Percentiles rank a stretch among this genome's conserved stretches.
Conservation (phyloP, 805 yeast genomes). For the Ogataea zsoltii region DNA sequence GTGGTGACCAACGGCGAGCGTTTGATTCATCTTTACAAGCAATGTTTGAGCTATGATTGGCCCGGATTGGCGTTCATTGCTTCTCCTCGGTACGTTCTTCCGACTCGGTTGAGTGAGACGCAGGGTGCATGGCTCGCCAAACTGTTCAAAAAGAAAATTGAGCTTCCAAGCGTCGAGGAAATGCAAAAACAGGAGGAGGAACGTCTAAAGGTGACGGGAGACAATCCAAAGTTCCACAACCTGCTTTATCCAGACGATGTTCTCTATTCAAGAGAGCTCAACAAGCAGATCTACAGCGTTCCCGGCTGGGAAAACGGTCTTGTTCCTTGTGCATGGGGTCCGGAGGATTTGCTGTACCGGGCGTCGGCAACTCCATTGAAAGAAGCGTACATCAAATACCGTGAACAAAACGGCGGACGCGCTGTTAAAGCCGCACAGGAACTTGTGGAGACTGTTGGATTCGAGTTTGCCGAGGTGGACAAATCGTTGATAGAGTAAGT, state of each 20-base stretch:
- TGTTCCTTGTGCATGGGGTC: conserved; percentile 54
- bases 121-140: conserved; percentile 71
- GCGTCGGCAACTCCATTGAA: conserved; percentile 45
- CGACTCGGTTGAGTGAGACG: conserved; percentile 59
- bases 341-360: conserved; percentile 43
- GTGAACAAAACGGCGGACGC: conserved; percentile 38
- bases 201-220: conserved; percentile 44
- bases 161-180: conserved; percentile 47
- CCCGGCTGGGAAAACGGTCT: conserved; percentile 42
- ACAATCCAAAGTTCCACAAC: conserved; percentile 48
- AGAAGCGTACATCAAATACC: conserved; percentile 46
- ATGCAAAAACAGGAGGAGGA: conserved; percentile 46
- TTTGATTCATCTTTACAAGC: conserved; percentile 58
- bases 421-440: conserved; percentile 12
- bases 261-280: conserved; percentile 47
- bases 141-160: conserved; percentile 56
- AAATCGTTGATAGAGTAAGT: conserved; percentile 4
- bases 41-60: conserved; percentile 55
- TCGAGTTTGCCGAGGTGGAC: conserved; percentile 14
- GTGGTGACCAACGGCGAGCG: conserved; percentile 49
- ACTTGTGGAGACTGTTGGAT: conserved; percentile 15
- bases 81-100: conserved; percentile 60
- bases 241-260: conserved; percentile 59
- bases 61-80: conserved; percentile 69
- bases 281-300: conserved; percentile 31